Base-by-base conservation (phyloP, 805 yeast genomes). In the Wickerhamomyces subpelliculosus region DNA sequence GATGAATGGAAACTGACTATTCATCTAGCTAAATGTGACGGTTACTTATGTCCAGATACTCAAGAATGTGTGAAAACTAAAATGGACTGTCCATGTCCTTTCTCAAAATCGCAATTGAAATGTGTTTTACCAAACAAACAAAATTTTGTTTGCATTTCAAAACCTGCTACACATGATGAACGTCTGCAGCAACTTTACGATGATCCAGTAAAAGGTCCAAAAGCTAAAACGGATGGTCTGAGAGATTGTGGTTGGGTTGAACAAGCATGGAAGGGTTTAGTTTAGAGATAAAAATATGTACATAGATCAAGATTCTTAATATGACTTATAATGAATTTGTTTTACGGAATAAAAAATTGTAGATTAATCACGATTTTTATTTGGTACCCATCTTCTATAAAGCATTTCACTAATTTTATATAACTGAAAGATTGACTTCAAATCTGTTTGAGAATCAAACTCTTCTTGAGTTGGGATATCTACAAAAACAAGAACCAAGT, bases 181-280 rank as follows among this genome's bases (percentile, higher is more conserved):
- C 62, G 45, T 8, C 33, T 66, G 8, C 57, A 54, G 21, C 42
- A 42, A 7, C 37, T 68, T 47, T 52, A 65, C 44, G 62, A 70
- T 52, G 60, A 77, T 61, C 64, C 73, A 51, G 67, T 62, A 42
- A 57, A 62, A 57, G 62, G 83, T 46, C 66, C 80, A 62, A 45
- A 53, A 42, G 62, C 61, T 5, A 64, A 62, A 17, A 58, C 59
- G 33, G 65, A 59, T 51, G 85, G 73, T 48, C 65, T 67, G 42
- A 67, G 93, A 57, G 96, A 84, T 52, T 90, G 97, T 60, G 83
- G 84, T 8, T 89, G 90, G 85, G 96, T 86, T 2, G 57, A 60
- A 21, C 67, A 85, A 38, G 90, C 87, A 0, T 84, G 74, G 66
- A 68, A 70, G 16, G 90, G 87, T 4, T 45, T 63, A 38, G 61